Conservation (phyloP, 179 eudicot species). For the Corrigiola litoralis region DNA sequence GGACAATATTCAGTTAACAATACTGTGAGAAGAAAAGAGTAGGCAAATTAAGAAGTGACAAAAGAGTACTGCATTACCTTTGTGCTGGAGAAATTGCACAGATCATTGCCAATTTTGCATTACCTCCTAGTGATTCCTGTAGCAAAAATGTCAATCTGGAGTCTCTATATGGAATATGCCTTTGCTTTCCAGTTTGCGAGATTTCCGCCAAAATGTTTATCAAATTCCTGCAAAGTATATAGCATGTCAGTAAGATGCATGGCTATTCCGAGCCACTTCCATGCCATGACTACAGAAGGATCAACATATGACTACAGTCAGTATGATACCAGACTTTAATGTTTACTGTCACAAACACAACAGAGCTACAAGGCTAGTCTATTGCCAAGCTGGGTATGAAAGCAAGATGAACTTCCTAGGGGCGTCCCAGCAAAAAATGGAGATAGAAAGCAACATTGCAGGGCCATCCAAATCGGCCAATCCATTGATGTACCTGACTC, state of each 20-base stretch:
- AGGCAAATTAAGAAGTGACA: neutral
- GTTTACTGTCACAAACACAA: neutral
- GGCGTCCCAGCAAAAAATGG: neutral
- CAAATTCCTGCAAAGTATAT: constrained; percentile 64
- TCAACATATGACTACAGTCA: neutral
- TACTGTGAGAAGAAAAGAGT: neutral
- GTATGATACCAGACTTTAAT: neutral
- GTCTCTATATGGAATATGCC: constrained; percentile 95
- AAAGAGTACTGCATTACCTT: constrained; percentile 40
- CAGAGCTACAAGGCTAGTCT: neutral
- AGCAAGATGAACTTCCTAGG: neutral
- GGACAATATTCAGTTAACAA: neutral
- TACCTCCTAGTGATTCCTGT: constrained; percentile 99
- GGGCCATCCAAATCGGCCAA: neutral
- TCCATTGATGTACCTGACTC: no score
- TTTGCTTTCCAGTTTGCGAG: constrained; percentile 94
- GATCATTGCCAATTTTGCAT: constrained; percentile 97
- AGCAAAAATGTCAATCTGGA: constrained; percentile 90
- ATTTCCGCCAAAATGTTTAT: constrained; percentile 94
- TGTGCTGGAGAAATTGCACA: constrained; percentile 92
- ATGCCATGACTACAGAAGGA: neutral
- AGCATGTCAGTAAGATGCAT: constrained; percentile 14
- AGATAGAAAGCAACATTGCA: neutral
- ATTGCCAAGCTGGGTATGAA: neutral
- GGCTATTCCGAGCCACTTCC: neutral